Evolutionary conservation across 1,284 basidiomycete species (phyloP).

Genomic region (Tylopilus sp.): DNA sequence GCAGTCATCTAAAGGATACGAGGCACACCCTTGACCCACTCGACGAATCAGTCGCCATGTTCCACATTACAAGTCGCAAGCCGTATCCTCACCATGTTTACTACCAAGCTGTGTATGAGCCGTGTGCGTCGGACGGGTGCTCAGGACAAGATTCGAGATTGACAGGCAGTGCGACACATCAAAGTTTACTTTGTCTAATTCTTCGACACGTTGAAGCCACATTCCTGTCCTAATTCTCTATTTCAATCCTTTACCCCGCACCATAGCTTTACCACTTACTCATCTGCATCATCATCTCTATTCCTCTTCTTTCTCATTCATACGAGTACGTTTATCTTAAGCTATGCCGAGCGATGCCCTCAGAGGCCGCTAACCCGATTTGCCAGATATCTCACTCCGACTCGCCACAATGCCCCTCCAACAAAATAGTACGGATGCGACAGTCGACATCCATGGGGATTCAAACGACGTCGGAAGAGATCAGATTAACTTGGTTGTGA

Average conservation of each 20-base stretch:
- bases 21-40: too few species aligned
- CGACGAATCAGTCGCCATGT: too few species aligned
- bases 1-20: not conserved
- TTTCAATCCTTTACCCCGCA: not conserved
- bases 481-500: not conserved
- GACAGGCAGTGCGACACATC: not conserved
- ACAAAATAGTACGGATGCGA: not conserved
- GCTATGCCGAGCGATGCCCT: too few species aligned
- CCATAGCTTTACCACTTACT: not conserved
- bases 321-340: too few species aligned
- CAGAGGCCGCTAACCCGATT: too few species aligned
- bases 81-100: not conserved
- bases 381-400: too few species aligned
- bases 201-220: not conserved
- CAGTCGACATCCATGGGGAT: not conserved
- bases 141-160: not conserved
- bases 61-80: not conserved
- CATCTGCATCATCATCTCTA: not conserved
- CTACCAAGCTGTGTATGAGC: not conserved
- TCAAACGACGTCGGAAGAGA: not conserved
- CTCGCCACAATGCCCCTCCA: not conserved
- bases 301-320: not conserved
- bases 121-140: not conserved
- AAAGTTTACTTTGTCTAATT: not conserved
- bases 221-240: not conserved